Base-by-base conservation (phyloP, 169 alveolate genomes). In the Plasmodium vivax region DNA sequence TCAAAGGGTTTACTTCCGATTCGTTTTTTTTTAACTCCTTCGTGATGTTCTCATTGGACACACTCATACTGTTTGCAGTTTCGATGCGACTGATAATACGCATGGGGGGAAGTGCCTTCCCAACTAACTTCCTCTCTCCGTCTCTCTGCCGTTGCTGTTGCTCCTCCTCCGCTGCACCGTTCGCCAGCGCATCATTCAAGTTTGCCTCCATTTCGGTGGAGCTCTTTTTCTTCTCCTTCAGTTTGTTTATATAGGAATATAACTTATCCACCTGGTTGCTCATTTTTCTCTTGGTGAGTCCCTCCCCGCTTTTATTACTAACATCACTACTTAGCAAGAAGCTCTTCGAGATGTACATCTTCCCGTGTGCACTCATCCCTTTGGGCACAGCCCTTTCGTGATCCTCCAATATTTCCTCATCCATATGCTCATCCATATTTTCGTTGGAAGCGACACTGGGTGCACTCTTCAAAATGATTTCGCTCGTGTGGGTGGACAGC, bases 191-290 rank as follows among this genome's bases (percentile, higher is more conserved):
- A 71, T 38, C 85, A 58, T 23, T 71, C 19, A 27, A 27, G 82
- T 16, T 84, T 19, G 10, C 58, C 41, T 87, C 87, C 54, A 8
- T 54, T 12, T 87, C 45, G 38, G 45, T 75, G 41, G 54, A 19
- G 30, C 32, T 79, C 27, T 10, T 87, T 77, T 87, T 87, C 32
- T 87, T 87, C 38, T 84, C 92, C 34, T 87, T 87, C 19, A 87
- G 82, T 77, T 77, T 87, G 51, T 77, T 77, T 87, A 87, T 87
- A 58, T 87, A 87, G 16, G 93, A 71, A 77, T 87, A 77, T 79
- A 87, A 56, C 62, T 87, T 87, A 51, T 87, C 93, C 68, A 87
- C 93, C 62, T 87, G 81, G 2, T 47, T 34, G 32, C 85, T 87
- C 87, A 47, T 54, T 75, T 87, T 87, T 10, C 56, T 68, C 12